Base-by-base conservation (phyloP, 805 yeast genomes). In the Saturnispora hagleri region DNA sequence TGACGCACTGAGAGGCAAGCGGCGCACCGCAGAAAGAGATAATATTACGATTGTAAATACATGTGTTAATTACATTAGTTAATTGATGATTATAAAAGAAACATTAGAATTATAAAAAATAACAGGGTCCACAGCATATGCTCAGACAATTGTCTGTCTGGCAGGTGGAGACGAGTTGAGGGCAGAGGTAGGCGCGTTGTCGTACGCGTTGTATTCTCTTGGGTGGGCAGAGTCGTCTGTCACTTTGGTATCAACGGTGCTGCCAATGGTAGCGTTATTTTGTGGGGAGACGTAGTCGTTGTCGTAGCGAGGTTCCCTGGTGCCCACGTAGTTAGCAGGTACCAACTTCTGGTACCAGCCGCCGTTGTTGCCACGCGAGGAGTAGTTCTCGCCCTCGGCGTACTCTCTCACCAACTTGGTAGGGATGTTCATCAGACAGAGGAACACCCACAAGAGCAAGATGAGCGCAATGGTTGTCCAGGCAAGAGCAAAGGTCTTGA, bases 401-500 rank as follows among this genome's bases (percentile, higher is more conserved):
- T 18, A 20, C 27, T 13, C 28, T 20, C 46, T 44, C 13, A 12
- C 34, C 15, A 24, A 13, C 26, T 26, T 42, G 12, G 24, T 15
- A 5, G 42, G 22, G 4, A 13, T 33, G 12, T 18, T 12, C 43
- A 48, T 33, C 22, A 48, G 18, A 9, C 27, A 31, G 9, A 36
- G 38, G 26, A 48, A 48, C 13, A 42, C 34, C 40, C 52, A 36
- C 17, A 47, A 33, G 35, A 43, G 53, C 50, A 57, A 53, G 60
- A 20, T 28, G 53, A 35, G 17, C 53, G 53, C 27, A 57, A 73
- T 73, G 5, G 77, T 64, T 4, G 82, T 65, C 95, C 95, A 86
- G 36, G 80, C 67, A 53, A 83, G 76, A 13, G 80, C 88, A 63
- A 84, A 72, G 64, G 74, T 69, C 42, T 72, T 73, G 8, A 68